A percentile compares a stretch with the other conserved stretches of the same genome.
These are phyloP conservation scores for Flueggea neowawraea DNA, from an alignment of 441 rosid genomes.

Conservation along the genomic window DNA sequence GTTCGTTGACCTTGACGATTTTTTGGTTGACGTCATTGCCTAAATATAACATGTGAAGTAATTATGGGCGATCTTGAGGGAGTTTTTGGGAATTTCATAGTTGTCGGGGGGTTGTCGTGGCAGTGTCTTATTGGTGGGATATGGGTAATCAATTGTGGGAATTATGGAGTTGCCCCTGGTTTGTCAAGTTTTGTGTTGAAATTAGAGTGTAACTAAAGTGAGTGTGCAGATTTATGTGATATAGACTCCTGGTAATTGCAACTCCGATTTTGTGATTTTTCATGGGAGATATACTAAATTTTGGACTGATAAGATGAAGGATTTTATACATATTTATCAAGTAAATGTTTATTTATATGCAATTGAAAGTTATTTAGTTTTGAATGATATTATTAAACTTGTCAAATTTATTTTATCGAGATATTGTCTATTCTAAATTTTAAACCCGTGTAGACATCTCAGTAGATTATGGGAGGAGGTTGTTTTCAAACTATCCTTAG, in stretches of 20 bases:
- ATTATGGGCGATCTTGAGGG: background rate
- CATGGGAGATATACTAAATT: too few species aligned
- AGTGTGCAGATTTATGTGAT: constrained; percentile 3
- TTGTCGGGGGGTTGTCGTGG: background rate
- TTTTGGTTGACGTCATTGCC: constrained; percentile 22
- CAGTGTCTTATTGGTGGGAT: background rate
- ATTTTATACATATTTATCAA: too few species aligned
- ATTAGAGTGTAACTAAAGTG: constrained; percentile 12
- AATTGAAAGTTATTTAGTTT: too few species aligned
- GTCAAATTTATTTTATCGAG: too few species aligned
- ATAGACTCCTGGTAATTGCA: background rate
- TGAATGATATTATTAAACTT: too few species aligned
- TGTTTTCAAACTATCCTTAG: too few species aligned
- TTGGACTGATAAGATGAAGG: too few species aligned
- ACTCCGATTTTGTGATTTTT: background rate
- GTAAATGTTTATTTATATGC: too few species aligned
- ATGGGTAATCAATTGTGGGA: background rate
- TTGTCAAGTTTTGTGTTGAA: background rate
- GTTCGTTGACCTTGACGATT: constrained; percentile 34
- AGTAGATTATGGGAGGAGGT: too few species aligned
- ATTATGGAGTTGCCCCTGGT: constrained; percentile 4
- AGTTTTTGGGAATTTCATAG: background rate
- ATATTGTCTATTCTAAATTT: too few species aligned
- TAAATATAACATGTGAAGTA: background rate
- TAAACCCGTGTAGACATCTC: too few species aligned